These are phyloP conservation scores for Nemophila menziesii DNA, from an alignment of 257 asterid genomes.

Conservation along the genomic window DNA sequence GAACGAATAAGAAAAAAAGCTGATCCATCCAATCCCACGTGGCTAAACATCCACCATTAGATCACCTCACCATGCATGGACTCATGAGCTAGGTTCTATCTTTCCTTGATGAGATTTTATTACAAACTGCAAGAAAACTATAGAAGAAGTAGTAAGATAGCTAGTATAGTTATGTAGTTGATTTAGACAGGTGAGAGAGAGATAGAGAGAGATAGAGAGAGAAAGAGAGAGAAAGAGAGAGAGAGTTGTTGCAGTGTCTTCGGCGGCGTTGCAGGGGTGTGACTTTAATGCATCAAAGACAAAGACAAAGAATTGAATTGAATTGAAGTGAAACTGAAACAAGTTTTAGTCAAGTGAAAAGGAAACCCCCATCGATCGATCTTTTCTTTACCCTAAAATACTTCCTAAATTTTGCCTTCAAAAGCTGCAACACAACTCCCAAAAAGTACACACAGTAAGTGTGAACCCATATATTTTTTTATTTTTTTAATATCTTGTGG, in stretches of 20 bases:
- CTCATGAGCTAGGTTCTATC: conserved; percentile 22
- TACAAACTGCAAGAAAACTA: conserved; percentile 50
- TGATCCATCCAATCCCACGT: conserved; percentile 34
- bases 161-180: conserved; percentile 6
- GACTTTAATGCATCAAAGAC: conserved; percentile 49
- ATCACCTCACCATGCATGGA: conserved; percentile 38
- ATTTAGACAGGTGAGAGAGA: conserved; percentile 13
- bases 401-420: conserved; percentile 21
- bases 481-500: conserved; percentile 1
- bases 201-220: conserved; percentile 7
- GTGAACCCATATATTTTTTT: neutral
- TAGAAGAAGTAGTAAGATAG: conserved; percentile 31
- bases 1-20: conserved; percentile 57
- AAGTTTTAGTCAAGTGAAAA: conserved; percentile 9
- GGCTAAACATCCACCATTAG: conserved; percentile 4
- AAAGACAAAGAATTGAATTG: too few species aligned
- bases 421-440: conserved; percentile 27
- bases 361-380: too few species aligned
- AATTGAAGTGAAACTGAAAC: conserved; percentile 28
- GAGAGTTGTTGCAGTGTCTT: conserved; percentile 45
- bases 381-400: conserved; percentile 21
- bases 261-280: conserved; percentile 98
- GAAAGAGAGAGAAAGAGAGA: conserved; percentile 21
- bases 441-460: conserved; percentile 16
- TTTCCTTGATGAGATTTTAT: conserved; percentile 18